Percentiles rank a stretch among this genome's conserved stretches.
These are phyloP conservation scores for Aspergillus hancockii DNA, from an alignment of 495 filamentous ascomycete genomes.

Conservation along the genomic window DNA sequence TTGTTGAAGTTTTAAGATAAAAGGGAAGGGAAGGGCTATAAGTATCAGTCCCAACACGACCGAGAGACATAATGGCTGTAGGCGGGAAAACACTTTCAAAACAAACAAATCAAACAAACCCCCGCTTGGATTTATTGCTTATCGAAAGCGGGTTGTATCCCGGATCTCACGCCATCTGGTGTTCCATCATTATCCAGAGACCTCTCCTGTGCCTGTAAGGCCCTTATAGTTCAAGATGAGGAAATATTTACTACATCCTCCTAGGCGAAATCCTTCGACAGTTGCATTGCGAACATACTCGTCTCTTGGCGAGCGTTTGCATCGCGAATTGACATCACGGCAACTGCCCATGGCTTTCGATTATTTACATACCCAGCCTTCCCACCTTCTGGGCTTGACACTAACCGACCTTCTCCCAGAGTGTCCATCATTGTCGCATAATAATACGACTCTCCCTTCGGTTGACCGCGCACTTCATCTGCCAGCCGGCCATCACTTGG, in stretches of 20 bases:
- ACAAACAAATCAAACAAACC: constrained; percentile 40
- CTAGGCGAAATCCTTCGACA: constrained; percentile 1
- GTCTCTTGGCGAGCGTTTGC: constrained; percentile 31
- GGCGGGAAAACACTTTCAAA: constrained; percentile 9
- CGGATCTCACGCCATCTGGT: background rate
- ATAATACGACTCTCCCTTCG: constrained; percentile 33
- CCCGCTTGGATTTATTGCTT: background rate
- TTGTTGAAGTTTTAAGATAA: background rate
- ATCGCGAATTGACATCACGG: constrained; percentile 45
- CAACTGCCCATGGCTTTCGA: constrained; percentile 60
- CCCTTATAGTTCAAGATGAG: constrained; percentile 17
- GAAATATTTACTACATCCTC: constrained; percentile 9
- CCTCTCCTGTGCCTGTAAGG: background rate
- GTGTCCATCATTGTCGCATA: background rate
- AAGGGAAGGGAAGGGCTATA: background rate
- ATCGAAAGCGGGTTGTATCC: background rate
- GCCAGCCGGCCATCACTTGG: constrained; percentile 60
- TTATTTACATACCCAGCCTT: constrained; percentile 62
- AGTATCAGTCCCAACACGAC: no score
- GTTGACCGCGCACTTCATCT: constrained; percentile 34
- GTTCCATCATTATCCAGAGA: background rate
- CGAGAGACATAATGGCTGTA: constrained; percentile 8
- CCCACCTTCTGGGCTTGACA: constrained; percentile 63
- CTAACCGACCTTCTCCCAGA: constrained; percentile 59
- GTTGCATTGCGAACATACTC: constrained; percentile 23